Evolutionary conservation across 805 yeast genomes (phyloP).

Genomic region (Brettanomyces nanus): DNA sequence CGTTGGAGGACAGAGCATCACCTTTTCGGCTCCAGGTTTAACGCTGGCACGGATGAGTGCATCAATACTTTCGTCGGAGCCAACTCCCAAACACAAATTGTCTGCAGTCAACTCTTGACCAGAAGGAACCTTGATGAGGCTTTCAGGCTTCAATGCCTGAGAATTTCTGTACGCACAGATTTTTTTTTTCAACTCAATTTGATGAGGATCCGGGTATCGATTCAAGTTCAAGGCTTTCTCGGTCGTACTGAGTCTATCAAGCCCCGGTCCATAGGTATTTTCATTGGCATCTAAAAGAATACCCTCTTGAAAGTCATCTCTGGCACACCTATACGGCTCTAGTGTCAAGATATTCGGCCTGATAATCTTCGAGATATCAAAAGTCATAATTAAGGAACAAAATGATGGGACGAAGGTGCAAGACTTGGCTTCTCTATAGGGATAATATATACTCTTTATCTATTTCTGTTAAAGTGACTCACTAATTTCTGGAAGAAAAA

Average conservation of each 20-base stretch:
- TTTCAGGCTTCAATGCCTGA: conserved; percentile 26
- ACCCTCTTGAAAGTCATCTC: conserved; percentile 91
- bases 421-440: no score
- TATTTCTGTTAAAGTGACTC: no score
- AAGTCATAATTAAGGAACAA: no score
- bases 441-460: no score
- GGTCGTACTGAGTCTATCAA: conserved; percentile 29
- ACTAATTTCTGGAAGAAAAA: no score
- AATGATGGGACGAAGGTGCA: no score
- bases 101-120: conserved; percentile 30
- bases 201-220: conserved; percentile 98
- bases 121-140: conserved; percentile 13
- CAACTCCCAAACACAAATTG: conserved; percentile 89
- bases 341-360: conserved; percentile 79
- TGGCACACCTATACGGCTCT: conserved; percentile 92
- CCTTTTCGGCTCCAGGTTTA: conserved; percentile 72
- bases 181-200: conserved; percentile 61
- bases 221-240: conserved; percentile 56
- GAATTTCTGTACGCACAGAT: conserved; percentile 65
- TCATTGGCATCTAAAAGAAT: conserved; percentile 91
- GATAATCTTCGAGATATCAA: conserved; percentile 50
- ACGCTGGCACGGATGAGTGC: conserved; percentile 79
- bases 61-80: conserved; percentile 95
- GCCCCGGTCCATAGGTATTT: conserved; percentile 86
- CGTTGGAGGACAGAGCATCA: conserved; percentile 88